phyloP scores from a whole-genome alignment of 2,329 filamentous ascomycete genomes.

The Colletotrichum filicis region DNA sequence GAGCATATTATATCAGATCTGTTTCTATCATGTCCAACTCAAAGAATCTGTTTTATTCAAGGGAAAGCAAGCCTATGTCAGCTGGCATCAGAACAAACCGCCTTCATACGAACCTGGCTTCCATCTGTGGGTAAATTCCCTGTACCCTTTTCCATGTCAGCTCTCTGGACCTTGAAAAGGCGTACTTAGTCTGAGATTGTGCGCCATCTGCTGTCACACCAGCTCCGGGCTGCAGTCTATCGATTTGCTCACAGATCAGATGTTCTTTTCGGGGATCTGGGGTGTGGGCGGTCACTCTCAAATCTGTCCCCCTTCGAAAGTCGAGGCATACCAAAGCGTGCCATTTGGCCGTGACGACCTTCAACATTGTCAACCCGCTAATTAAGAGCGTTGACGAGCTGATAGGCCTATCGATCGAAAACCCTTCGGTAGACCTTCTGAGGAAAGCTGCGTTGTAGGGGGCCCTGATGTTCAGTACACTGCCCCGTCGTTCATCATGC shows the following conservation, averaged over 20 bases:
- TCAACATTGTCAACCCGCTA: constrained; percentile 2
- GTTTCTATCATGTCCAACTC: too few relatives aligned
- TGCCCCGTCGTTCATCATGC: constrained; percentile 34
- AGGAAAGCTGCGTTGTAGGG: constrained; percentile 40
- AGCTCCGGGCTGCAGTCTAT: background rate
- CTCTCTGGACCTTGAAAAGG: background rate
- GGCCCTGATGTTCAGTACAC: constrained; percentile 37
- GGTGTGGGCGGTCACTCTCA: background rate
- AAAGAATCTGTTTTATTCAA: too few relatives aligned
- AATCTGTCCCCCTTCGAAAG: background rate
- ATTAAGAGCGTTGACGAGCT: constrained; percentile 28
- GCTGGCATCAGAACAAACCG: too few relatives aligned
- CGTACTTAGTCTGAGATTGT: background rate
- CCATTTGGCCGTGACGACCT: background rate
- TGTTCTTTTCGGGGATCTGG: background rate
- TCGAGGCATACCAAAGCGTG: constrained; percentile 8
- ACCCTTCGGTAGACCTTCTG: constrained; percentile 32
- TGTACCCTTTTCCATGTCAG: constrained; percentile 4
- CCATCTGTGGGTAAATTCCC: background rate
- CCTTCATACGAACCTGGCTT: background rate
- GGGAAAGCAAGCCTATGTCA: too few relatives aligned
- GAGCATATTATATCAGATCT: too few relatives aligned
- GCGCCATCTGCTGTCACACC: background rate
- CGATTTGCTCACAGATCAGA: background rate
- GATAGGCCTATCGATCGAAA: constrained; percentile 40